Evolutionary conservation across 768 basidiomycete genomes (phyloP).

Genomic region (Tricholomella constricta): DNA sequence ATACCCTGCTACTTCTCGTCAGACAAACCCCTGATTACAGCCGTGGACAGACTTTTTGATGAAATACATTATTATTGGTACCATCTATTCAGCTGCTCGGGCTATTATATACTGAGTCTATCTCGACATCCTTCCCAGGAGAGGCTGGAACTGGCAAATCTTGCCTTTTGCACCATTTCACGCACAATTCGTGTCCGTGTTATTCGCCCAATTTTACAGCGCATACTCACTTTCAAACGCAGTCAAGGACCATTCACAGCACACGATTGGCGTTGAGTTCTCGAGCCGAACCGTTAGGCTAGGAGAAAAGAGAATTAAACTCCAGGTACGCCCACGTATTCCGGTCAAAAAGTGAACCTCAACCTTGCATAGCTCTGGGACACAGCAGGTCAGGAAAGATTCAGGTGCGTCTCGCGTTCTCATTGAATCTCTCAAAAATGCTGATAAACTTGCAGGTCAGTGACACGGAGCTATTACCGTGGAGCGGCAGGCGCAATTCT

Average conservation of each 20-base stretch:
- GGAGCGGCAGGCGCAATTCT: constrained; percentile 91
- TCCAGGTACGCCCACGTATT: constrained; percentile 65
- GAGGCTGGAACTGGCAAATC: constrained; percentile 98
- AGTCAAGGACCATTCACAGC: constrained; percentile 97
- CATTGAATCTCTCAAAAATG: neutral
- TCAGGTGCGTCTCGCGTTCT: constrained; percentile 53
- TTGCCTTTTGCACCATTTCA: constrained; percentile 94
- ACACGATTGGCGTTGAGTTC: constrained; percentile 99
- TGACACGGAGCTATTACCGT: constrained; percentile 94
- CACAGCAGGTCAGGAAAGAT: constrained; percentile 95
- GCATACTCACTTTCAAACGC: constrained; percentile 11
- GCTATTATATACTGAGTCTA: neutral
- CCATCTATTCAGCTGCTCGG: constrained; percentile 19
- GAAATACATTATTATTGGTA: constrained; percentile 98
- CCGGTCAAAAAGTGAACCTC: neutral
- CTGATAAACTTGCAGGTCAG: constrained; percentile 55
- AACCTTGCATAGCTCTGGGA: constrained; percentile 78
- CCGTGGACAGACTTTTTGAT: constrained; percentile 84
- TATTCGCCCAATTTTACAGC: neutral
- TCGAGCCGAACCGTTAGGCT: constrained; percentile 91
- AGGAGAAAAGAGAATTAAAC: constrained; percentile 92
- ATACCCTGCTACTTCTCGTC: neutral
- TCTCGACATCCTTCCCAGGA: constrained; percentile 46
- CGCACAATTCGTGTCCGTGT: constrained; percentile 88
- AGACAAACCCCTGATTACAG: constrained; percentile 13